Evolutionary conservation across 352 stramenopile genomes (phyloP).

Genomic region (Blastocystis sp.): DNA sequence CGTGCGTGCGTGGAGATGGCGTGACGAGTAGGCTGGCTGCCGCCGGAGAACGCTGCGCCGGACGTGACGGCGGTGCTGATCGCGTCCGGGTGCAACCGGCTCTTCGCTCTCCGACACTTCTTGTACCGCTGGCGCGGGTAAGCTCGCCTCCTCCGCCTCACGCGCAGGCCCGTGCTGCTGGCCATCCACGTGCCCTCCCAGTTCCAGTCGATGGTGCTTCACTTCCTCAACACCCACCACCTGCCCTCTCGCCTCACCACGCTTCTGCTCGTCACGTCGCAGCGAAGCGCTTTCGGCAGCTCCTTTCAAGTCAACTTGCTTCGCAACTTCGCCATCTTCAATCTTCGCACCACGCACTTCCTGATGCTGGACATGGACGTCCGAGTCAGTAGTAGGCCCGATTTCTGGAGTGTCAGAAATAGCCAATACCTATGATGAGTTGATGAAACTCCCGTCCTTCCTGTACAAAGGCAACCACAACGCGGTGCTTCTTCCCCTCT

Average conservation of each 20-base stretch:
- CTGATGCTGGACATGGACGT: slow-evolving; percentile 64
- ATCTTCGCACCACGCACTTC: slow-evolving; percentile 65
- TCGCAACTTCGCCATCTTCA: slow-evolving; percentile 42
- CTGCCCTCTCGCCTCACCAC: slow-evolving; percentile 28
- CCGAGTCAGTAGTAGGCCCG: neutral
- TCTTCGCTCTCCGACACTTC: slow-evolving; percentile 31
- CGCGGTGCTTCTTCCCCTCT: slow-evolving; percentile 52
- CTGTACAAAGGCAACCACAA: neutral
- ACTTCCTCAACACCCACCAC: slow-evolving; percentile 24
- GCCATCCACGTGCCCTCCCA: slow-evolving; percentile 27
- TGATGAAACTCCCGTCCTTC: slow-evolving; percentile 18
- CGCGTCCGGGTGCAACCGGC: slow-evolving; percentile 27
- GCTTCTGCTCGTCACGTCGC: slow-evolving; percentile 7
- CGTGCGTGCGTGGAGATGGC: neutral
- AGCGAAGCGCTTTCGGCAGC: neutral
- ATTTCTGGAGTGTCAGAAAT: neutral
- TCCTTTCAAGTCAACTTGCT: slow-evolving; percentile 52
- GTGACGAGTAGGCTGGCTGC: slow-evolving; percentile 19
- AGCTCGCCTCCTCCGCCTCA: neutral
- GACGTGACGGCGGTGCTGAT: slow-evolving; percentile 41
- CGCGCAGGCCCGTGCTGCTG: slow-evolving; percentile 34
- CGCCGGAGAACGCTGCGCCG: neutral
- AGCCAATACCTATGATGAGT: slow-evolving; percentile 44
- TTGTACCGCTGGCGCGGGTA: slow-evolving; percentile 43
- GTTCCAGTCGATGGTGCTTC: neutral